Conservation (phyloP, 345 rosid species). For the Rhizophora apiculata region DNA sequence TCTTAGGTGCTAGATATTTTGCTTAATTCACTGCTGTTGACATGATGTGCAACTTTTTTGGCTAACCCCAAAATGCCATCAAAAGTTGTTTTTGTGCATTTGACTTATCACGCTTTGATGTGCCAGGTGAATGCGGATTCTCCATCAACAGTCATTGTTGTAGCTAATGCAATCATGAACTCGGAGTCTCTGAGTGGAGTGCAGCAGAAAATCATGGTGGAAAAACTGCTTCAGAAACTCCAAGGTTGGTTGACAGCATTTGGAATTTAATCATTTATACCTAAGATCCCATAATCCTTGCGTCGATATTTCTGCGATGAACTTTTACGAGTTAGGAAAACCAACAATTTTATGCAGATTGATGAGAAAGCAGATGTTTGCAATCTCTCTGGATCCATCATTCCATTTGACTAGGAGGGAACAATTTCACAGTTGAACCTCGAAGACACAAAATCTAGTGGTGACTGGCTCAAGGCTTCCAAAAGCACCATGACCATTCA, state of each 20-base stretch:
- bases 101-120: background rate
- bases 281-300: background rate
- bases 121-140: slow-evolving; percentile 52
- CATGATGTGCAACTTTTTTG: background rate
- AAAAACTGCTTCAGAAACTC: slow-evolving; percentile 59
- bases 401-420: too few relatives aligned
- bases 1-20: too few relatives aligned
- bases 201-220: slow-evolving; percentile 78
- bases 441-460: too few relatives aligned
- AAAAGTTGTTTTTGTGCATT: background rate
- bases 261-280: background rate
- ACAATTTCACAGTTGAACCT: too few relatives aligned
- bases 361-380: too few relatives aligned
- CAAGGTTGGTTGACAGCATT: slow-evolving; percentile 12
- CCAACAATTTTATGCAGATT: too few relatives aligned
- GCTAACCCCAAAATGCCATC: background rate
- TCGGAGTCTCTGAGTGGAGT: slow-evolving; percentile 57
- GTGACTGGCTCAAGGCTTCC: too few relatives aligned
- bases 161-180: slow-evolving; percentile 65
- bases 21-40: too few relatives aligned
- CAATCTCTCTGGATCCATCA: too few relatives aligned
- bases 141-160: slow-evolving; percentile 56
- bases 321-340: too few relatives aligned
- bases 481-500: too few relatives aligned
- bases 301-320: background rate